phyloP scores from a whole-genome alignment of 2,329 filamentous ascomycete species.

The Epichloe scottii region DNA sequence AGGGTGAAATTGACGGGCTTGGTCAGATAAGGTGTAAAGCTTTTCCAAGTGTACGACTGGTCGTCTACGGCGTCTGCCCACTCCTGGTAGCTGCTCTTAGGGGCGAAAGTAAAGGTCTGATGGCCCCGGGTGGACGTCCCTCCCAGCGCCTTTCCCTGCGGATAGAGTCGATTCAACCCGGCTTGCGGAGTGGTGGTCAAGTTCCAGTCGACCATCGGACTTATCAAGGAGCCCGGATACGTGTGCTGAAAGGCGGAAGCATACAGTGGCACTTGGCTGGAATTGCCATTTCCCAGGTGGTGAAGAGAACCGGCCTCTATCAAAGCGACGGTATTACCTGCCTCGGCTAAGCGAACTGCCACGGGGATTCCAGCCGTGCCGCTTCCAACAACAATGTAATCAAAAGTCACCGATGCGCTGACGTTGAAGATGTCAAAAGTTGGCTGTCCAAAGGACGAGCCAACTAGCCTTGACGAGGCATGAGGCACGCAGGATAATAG shows the following conservation, averaged over 20 bases:
- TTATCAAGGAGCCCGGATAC: not conserved
- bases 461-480: no score
- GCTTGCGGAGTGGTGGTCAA: not conserved
- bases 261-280: not conserved
- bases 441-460: no score
- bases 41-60: not conserved
- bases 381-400: slow-evolving; percentile 35
- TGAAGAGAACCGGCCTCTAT: slow-evolving; percentile 19
- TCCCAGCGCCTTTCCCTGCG: not conserved
- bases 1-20: not conserved
- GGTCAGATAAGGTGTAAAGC: not conserved
- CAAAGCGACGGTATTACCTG: slow-evolving; percentile 14
- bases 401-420: slow-evolving; percentile 8
- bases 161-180: not conserved
- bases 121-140: not conserved
- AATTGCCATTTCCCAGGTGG: not conserved
- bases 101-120: not conserved
- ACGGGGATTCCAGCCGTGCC: slow-evolving; percentile 41
- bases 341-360: slow-evolving; percentile 32
- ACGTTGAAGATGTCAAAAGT: not conserved
- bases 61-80: not conserved
- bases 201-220: not conserved
- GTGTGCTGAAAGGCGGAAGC: not conserved
- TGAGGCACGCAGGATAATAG: no score
- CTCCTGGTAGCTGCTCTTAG: not conserved